phyloP scores from a whole-genome alignment of 352 stramenopile species.

The Pythium myriotylum region DNA sequence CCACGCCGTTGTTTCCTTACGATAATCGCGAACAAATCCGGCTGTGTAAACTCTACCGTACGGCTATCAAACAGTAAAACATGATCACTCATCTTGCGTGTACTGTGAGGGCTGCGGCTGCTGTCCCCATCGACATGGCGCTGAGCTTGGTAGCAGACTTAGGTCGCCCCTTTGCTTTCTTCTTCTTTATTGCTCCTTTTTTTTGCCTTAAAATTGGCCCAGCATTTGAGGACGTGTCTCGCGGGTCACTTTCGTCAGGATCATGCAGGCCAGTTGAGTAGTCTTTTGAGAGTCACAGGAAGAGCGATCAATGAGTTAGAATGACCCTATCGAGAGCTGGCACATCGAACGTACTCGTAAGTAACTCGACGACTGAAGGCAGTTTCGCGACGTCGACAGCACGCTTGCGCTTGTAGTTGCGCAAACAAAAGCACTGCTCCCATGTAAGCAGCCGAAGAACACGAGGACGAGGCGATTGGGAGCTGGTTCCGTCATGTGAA shows the following conservation, averaged over 20 bases:
- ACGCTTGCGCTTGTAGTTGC: slow-evolving; percentile 46
- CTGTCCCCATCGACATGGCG: neutral
- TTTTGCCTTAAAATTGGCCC: neutral
- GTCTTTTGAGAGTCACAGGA: no score
- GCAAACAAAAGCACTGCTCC: slow-evolving; percentile 42
- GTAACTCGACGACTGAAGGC: slow-evolving; percentile 34
- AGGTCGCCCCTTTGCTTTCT: slow-evolving; percentile 5
- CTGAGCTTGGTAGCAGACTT: slow-evolving; percentile 9
- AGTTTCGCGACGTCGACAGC: slow-evolving; percentile 55
- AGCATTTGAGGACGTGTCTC: neutral
- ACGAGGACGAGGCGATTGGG: neutral
- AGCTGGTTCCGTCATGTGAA: neutral
- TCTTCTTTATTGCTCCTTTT: slow-evolving; percentile 5
- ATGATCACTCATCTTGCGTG: slow-evolving; percentile 1
- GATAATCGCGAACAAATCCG: slow-evolving; percentile 70
- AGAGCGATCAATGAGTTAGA: no score
- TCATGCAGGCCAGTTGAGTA: slow-evolving; percentile 4
- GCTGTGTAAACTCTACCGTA: slow-evolving; percentile 56
- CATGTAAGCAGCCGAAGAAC: slow-evolving; percentile 17
- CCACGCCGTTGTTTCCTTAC: slow-evolving; percentile 50
- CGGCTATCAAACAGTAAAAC: neutral
- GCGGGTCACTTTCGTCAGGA: no score
- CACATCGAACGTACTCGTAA: slow-evolving; percentile 33
- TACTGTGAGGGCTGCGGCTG: neutral
- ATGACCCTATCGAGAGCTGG: no score